Percentiles rank a stretch among this genome's conserved stretches.
Evolutionary conservation across 345 rosid genomes (phyloP).

Genomic region (Luvunga scandens): DNA sequence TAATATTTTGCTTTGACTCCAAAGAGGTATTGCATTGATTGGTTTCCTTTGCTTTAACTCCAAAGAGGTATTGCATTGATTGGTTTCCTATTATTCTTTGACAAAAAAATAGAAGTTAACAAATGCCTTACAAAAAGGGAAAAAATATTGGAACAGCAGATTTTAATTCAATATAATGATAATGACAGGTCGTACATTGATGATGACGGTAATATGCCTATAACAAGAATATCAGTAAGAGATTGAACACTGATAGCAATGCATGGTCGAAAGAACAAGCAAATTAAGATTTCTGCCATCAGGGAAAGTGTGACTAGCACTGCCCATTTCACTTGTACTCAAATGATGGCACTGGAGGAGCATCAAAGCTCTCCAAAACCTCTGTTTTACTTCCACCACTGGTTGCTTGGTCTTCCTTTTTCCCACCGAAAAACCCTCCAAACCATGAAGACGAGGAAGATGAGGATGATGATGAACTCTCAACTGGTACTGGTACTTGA

Average conservation of each 20-base stretch:
- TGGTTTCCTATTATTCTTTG: too few relatives aligned
- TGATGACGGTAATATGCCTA: background rate
- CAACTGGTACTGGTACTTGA: constrained; percentile 29
- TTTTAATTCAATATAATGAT: background rate
- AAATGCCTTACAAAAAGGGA: background rate
- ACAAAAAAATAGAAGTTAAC: too few relatives aligned
- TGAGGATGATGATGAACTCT: constrained; percentile 17
- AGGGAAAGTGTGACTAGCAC: background rate
- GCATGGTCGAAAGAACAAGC: background rate
- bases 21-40: too few relatives aligned
- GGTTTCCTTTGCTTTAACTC: too few relatives aligned
- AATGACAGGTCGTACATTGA: background rate
- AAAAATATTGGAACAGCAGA: background rate
- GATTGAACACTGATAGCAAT: too few relatives aligned
- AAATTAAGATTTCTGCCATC: background rate
- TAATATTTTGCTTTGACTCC: too few relatives aligned
- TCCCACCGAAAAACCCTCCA: constrained; percentile 55
- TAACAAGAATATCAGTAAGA: background rate
- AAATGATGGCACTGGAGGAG: constrained; percentile 73
- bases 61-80: too few relatives aligned
- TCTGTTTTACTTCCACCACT: constrained; percentile 47
- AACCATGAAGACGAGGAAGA: constrained; percentile 34
- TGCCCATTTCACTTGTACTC: constrained; percentile 54
- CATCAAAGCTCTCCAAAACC: constrained; percentile 79
- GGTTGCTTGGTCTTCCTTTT: constrained; percentile 32